Evolutionary conservation across 208 protist species (phyloP).

Genomic region (Crithidia expoeki): DNA sequence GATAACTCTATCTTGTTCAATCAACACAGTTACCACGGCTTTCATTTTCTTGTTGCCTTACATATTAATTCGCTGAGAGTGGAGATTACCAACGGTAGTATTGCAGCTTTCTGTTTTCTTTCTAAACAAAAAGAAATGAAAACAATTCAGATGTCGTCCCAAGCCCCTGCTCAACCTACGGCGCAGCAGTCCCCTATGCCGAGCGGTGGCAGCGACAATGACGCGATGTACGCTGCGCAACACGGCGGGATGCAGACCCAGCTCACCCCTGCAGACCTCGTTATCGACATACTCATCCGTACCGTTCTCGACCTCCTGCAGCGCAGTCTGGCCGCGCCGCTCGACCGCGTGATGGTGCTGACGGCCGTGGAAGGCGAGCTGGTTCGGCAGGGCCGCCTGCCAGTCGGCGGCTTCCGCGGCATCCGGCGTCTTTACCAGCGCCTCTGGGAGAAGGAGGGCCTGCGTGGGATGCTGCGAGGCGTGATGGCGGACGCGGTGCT

Average conservation of each 20-base stretch:
- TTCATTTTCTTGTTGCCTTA: background rate
- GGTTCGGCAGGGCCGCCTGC: conserved; percentile 70
- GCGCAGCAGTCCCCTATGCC: conserved; percentile 9
- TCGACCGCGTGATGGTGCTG: conserved; percentile 69
- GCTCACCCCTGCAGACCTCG: conserved; percentile 30
- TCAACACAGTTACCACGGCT: background rate
- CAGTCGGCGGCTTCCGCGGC: conserved; percentile 62
- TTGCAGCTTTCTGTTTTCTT: background rate
- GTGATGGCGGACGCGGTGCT: conserved; percentile 67
- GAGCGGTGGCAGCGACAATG: conserved; percentile 1
- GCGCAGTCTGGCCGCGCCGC: conserved; percentile 60
- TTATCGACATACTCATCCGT: conserved; percentile 54
- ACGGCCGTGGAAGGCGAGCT: conserved; percentile 82
- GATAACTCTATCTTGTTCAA: background rate
- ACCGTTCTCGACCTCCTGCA: conserved; percentile 58
- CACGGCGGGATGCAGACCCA: conserved; percentile 23
- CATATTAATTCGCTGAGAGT: too few relatives aligned
- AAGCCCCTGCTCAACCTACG: conserved; percentile 9
- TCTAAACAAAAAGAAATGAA: background rate
- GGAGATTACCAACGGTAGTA: too few relatives aligned
- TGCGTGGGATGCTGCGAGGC: conserved; percentile 62
- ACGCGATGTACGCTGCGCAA: conserved; percentile 15
- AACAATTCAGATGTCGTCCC: conserved; percentile 10
- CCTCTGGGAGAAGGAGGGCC: conserved; percentile 69
- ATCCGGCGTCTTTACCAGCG: conserved; percentile 48